Evolutionary conservation across 106 monocot species (phyloP), one percentile per base, ranked within the genome.

Genomic region (Amphibolis antarctica): DNA sequence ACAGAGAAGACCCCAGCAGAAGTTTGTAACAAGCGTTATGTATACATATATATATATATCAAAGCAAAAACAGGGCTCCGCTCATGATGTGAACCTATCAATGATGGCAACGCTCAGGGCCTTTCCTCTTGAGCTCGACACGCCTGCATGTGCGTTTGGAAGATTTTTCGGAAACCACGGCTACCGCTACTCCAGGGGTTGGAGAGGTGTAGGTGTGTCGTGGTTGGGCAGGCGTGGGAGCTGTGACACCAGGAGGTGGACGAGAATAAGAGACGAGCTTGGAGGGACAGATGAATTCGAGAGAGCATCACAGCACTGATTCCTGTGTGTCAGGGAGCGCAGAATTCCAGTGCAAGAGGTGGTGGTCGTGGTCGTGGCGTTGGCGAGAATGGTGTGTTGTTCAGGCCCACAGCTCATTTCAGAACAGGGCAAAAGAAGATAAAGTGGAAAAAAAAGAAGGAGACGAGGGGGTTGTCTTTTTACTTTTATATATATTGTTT

Each of bases 281-380:
- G 0, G 10, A 3, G 23, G 0, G 18, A 60, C 31, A 60, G 31
- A 21, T 18, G 42, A 60, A 60, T 60, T 43, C 42, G 60, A 61
- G 22, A n/a, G n/a, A n/a, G n/a, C n/a, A 61, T 22, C 60, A 42
- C 44, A 61, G 60, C 9, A 22, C n/a, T 20, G 60, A 61, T 61
- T 61, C 42, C n/a, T n/a, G 28, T 36, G 43, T 61, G 60, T 61
- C 60, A 61, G 60, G 43, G 28, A 19, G 21, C 44, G 12, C 42
- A 61, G 60, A 44, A 61, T 42, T 43, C 36, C 60, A 60, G 42
- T 19, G 44, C n/a, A 10, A 21, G 3, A 61, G 21, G 21, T 13
- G 30, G n/a, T 12, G 29, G 58, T 58, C 14, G 49, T 49, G 49
- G 49, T 17, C 10, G 13, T 49, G 12, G 49, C 3, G 49, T 3